Percentiles rank a stretch among this genome's conserved stretches.
Evolutionary conservation across 805 yeast species (phyloP).

Genomic region (Pichia deserticola): DNA sequence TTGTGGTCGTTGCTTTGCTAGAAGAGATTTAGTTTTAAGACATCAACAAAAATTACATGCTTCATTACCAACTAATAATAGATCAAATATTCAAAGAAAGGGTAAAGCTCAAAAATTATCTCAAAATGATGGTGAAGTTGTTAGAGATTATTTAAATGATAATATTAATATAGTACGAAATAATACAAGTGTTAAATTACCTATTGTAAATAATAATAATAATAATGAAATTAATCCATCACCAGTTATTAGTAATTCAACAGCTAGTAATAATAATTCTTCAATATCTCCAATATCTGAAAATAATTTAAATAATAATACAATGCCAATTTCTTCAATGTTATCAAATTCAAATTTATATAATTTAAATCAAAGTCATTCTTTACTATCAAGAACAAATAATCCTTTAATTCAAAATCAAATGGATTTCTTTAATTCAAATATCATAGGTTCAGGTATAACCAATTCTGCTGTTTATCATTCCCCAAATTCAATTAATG

Average conservation of each 20-base stretch:
- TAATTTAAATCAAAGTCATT: slow-evolving; percentile 7
- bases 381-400: neutral
- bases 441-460: neutral
- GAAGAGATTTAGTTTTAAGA: slow-evolving; percentile 79
- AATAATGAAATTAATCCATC: slow-evolving; percentile 1
- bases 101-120: slow-evolving; percentile 15
- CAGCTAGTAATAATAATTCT: slow-evolving; percentile 2
- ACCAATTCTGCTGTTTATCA: slow-evolving; percentile 1
- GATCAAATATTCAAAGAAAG: slow-evolving; percentile 29
- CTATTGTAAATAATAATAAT: slow-evolving; percentile 16
- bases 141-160: slow-evolving; percentile 34
- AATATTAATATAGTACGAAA: slow-evolving; percentile 46
- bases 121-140: slow-evolving; percentile 27
- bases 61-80: slow-evolving; percentile 34
- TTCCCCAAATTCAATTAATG: slow-evolving; percentile 8
- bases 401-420: slow-evolving; percentile 1
- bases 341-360: neutral
- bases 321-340: slow-evolving; percentile 4
- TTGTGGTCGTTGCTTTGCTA: slow-evolving; percentile 92
- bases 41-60: slow-evolving; percentile 93
- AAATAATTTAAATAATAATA: slow-evolving; percentile 8
- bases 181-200: slow-evolving; percentile 46
- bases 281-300: slow-evolving; percentile 6
- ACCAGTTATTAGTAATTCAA: slow-evolving; percentile 5
- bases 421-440: slow-evolving; percentile 6